Evolutionary conservation across 176 grass and related monocot genomes (phyloP), one percentile per base, ranked within the genome.

Genomic region (Saccharum officinarum): DNA sequence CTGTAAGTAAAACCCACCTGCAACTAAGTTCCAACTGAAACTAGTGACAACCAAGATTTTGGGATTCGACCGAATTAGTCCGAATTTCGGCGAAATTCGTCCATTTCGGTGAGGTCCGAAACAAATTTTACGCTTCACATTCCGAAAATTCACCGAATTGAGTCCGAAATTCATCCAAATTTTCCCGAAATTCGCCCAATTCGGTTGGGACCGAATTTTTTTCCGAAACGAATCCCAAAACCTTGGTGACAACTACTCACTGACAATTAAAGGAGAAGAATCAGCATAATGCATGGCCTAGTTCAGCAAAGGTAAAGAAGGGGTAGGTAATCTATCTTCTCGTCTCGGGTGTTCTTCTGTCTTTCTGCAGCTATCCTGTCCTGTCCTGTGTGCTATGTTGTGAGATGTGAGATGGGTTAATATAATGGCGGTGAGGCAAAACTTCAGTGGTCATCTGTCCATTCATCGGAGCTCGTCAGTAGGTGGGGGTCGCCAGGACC

Each of bases 401-500:
- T 67, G 13, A 39, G 22, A 13, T n/a, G 16, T 62, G 59, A 62
- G 59, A 26, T 49, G n/a, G 41, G 82, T 68, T 67, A 55, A 57
- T 83, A 38, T 83, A 66, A 61, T 57, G 60, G 70, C 11, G 38
- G 71, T 8, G 26, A 14, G 67, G 23, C 81, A 79, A 89, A 85
- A 82, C 30, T 81, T 65, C 41, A 33, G 34, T 40, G 28, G 14
- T 26, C 1, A 50, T 15, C 26, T n/a, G 47, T 36, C n/a, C 28
- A 75, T 64, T 74, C 41, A 3, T 47, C 26, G n/a, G 76, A 37
- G 52, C 82, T 68, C 20, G 67, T 83, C 59, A 82, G 77, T 66
- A 82, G 18, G 89, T 77, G 31, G 79, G 87, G 16, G 82, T 88
- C 14, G 87, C 90, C 38, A 94, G 33, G 20, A 79, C 85, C 74